Base-by-base conservation (phyloP, 2,329 filamentous ascomycete genomes). In the Helminthosporium solani region DNA sequence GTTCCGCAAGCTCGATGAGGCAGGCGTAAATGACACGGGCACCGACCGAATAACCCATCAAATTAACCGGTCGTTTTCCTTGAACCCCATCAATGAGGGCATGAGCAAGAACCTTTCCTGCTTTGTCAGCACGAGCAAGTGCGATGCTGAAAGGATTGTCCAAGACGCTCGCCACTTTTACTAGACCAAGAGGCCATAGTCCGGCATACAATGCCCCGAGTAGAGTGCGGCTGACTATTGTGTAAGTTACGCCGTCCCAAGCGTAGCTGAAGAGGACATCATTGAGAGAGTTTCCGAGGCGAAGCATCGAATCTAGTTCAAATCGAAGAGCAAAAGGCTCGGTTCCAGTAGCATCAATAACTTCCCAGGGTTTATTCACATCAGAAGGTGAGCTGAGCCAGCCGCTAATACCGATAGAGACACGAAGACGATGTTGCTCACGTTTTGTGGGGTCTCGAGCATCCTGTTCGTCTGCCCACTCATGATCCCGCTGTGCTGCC, bases 261-360 rank as follows among this genome's bases (percentile, higher is more conserved):
- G 90, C 89, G 36, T 83, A 83, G 62, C 83, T 90, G 56, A 83
- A 88, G 33, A 91, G 78, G 51, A 95, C 80, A 1, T 84, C 85
- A 47, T 87, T 84, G 47, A 96, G 80, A 0, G 89, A 83, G 54
- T 78, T 84, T 1, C 90, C 90, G 5, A 96, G 77, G 50, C 87
- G 90, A 57, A 84, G 76, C 41, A 96, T 75, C 1, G 87, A 79
- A 33, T 89, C 82, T 6, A 86, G 76, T 66, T 97, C 92, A 81
- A 88, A 96, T 39, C 87, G 81, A 23, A 96, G 75, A 2, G 85
- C 86, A 63, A 95, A 96, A 0, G 85, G 81, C 66, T 97, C 92
- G 25, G 81, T 82, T 6, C 58, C 53, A 56, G 86, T 75, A 18
- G 78, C 72, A 2, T 87, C 87, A 20, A 96, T 72, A 14, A 85